Conservation (phyloP, 2,329 filamentous ascomycete genomes). For the Colletotrichum tabaci region DNA sequence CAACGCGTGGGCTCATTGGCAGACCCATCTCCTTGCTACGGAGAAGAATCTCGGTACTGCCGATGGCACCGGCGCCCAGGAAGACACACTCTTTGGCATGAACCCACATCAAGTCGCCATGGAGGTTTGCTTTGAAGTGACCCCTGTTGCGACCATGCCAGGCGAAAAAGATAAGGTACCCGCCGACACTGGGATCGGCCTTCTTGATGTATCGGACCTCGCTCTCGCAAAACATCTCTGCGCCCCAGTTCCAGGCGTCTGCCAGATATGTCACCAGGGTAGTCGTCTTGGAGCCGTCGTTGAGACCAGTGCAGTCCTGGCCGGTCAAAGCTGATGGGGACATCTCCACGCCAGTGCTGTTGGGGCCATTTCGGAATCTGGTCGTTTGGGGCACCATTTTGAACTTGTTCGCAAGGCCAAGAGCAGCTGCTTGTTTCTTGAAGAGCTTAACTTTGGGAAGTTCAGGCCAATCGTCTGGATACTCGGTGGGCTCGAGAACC, state of each 20-base stretch:
- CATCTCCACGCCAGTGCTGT: constrained; percentile 77
- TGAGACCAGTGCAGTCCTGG: constrained; percentile 75
- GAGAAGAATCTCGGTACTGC: constrained; percentile 76
- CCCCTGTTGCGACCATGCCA: constrained; percentile 74
- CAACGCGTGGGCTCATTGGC: constrained; percentile 69
- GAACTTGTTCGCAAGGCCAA: constrained; percentile 68
- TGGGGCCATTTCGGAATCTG: constrained; percentile 72
- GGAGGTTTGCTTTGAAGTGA: constrained; percentile 67
- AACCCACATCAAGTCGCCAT: constrained; percentile 77
- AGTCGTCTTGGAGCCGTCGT: constrained; percentile 78
- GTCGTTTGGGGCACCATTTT: constrained; percentile 73
- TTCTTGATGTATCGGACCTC: constrained; percentile 76
- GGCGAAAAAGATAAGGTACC: constrained; percentile 76
- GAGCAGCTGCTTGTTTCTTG: constrained; percentile 67
- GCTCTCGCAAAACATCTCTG: constrained; percentile 79
- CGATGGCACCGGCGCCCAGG: constrained; percentile 75
- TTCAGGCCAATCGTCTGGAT: constrained; percentile 70
- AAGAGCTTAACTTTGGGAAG: constrained; percentile 72
- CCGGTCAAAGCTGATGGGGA: constrained; percentile 71
- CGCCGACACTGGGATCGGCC: constrained; percentile 60
- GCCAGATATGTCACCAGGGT: constrained; percentile 77
- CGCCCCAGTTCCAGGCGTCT: constrained; percentile 81
- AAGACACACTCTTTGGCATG: constrained; percentile 76
- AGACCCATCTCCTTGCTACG: constrained; percentile 73
- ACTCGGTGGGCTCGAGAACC: constrained; percentile 72